A percentile compares a stretch with the other conserved stretches of the same genome.
Conservation (phyloP, 75 land plant species). For the Sequoiadendron giganteum region DNA sequence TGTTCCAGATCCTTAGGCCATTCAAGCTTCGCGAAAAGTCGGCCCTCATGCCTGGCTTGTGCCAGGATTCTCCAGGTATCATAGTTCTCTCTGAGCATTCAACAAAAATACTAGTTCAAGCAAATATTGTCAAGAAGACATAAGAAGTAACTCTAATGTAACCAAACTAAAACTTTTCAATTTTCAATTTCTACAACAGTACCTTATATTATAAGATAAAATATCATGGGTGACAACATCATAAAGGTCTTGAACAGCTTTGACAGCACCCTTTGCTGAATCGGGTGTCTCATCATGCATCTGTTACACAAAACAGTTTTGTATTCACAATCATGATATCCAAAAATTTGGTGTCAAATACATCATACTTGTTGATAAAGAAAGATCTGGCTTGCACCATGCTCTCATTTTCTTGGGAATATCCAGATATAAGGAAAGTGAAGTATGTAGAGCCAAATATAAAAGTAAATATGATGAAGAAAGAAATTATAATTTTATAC, state of each 20-base stretch:
- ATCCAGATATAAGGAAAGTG: neutral
- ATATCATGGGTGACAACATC: conserved; percentile 79
- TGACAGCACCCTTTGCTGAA: conserved; percentile 54
- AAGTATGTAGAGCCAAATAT: neutral
- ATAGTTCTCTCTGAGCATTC: conserved; percentile 40
- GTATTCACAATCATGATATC: neutral
- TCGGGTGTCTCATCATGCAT: conserved; percentile 57
- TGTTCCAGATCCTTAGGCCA: conserved; percentile 74
- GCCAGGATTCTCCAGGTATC: conserved; percentile 46
- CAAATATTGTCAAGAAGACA: neutral
- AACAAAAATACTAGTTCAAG: neutral
- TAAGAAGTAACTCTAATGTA: neutral
- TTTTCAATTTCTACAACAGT: neutral
- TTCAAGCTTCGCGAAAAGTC: conserved; percentile 58
- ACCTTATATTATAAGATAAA: conserved; percentile 65
- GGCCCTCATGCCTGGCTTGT: conserved; percentile 62
- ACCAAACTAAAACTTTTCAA: neutral
- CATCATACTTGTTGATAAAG: neutral
- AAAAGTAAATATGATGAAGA: neutral
- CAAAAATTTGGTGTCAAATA: neutral
- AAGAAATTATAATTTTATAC: neutral
- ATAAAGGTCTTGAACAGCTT: conserved; percentile 79
- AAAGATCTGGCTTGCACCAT: neutral
- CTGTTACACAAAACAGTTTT: conserved; percentile 22
- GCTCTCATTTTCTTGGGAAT: neutral